These are phyloP conservation scores for Sungouiella thailandica DNA, from an alignment of 805 yeast genomes.

Conservation along the genomic window DNA sequence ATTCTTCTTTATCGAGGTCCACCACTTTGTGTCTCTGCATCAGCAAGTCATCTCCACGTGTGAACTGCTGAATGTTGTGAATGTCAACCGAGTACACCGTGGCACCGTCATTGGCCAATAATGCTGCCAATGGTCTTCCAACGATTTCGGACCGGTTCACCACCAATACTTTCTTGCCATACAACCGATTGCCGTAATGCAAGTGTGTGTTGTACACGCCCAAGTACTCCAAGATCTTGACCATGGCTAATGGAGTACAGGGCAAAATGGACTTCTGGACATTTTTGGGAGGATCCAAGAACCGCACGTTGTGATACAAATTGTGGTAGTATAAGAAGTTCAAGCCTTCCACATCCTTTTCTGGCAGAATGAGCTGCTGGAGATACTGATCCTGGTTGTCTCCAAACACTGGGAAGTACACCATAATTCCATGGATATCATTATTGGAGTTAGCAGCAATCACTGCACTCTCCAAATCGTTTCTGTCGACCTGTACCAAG, in stretches of 20 bases:
- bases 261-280: conserved; percentile 83
- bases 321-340: conserved; percentile 88
- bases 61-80: conserved; percentile 82
- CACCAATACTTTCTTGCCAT: conserved; percentile 86
- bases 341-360: conserved; percentile 95
- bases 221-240: conserved; percentile 85
- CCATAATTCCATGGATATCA: conserved; percentile 85
- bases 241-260: conserved; percentile 93
- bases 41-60: conserved; percentile 87
- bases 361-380: conserved; percentile 87
- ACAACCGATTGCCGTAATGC: conserved; percentile 85
- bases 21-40: conserved; percentile 76
- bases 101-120: conserved; percentile 96
- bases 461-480: conserved; percentile 78
- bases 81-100: conserved; percentile 89
- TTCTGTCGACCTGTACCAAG: conserved; percentile 67
- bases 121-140: conserved; percentile 94
- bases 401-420: conserved; percentile 96
- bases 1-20: conserved; percentile 44
- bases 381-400: conserved; percentile 91
- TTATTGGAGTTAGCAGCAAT: conserved; percentile 77
- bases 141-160: conserved; percentile 96
- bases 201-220: conserved; percentile 80
- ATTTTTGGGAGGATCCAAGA: conserved; percentile 62
- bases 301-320: conserved; percentile 90